phyloP scores from a whole-genome alignment of 352 stramenopile genomes.

The Globisporangium radiosum region DNA sequence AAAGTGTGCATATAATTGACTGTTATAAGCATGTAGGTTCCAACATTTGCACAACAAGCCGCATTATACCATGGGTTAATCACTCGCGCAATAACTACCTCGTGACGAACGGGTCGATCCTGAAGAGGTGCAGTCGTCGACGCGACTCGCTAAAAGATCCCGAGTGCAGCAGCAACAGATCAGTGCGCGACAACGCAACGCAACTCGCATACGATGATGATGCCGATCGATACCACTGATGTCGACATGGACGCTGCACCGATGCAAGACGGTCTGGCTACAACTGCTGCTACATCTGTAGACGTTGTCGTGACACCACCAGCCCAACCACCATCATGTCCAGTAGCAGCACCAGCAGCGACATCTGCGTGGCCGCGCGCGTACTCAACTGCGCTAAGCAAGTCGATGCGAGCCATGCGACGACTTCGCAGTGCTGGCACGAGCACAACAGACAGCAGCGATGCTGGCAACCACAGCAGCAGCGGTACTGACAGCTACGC shows the following conservation, averaged over 20 bases:
- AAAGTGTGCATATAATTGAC: too few species aligned
- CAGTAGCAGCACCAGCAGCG: not conserved
- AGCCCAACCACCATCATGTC: not conserved
- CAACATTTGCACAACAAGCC: not conserved
- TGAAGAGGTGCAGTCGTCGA: constrained; percentile 4
- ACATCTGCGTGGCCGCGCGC: constrained; percentile 9
- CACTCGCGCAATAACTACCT: too few species aligned
- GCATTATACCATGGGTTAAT: too few species aligned
- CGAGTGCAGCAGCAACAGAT: too few species aligned
- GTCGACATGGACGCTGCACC: not conserved
- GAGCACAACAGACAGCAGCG: not conserved
- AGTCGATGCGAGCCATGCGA: constrained; percentile 49
- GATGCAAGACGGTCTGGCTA: not conserved
- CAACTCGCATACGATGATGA: constrained; percentile 4
- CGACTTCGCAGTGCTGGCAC: constrained; percentile 2
- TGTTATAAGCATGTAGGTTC: not conserved
- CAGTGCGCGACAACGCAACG: not conserved
- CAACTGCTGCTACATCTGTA: constrained; percentile 2
- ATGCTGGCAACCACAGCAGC: not conserved
- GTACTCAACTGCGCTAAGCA: constrained; percentile 42
- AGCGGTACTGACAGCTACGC: not conserved
- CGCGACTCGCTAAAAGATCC: too few species aligned
- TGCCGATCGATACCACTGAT: constrained; percentile 5
- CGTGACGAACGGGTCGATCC: not conserved
- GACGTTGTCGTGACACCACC: not conserved